Conservation (phyloP, 495 filamentous ascomycete genomes). For the Penicillium odoratum region DNA sequence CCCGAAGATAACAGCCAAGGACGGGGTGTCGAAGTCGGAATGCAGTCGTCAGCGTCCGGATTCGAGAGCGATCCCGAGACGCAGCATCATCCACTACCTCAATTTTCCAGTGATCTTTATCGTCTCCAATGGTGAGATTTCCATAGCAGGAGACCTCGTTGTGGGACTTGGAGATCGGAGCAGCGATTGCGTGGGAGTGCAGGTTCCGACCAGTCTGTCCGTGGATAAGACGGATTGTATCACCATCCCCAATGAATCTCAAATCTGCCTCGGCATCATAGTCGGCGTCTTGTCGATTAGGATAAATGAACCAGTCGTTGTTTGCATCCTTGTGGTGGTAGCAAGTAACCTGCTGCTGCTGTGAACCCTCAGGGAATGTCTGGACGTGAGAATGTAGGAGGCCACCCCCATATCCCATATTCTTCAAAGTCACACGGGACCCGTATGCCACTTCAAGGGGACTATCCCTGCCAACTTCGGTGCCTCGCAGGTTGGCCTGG, state of each 20-base stretch:
- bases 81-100: slow-evolving; percentile 90
- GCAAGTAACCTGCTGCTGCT: slow-evolving; percentile 95
- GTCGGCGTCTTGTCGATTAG: slow-evolving; percentile 73
- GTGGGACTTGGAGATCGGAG: slow-evolving; percentile 85
- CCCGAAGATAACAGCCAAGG: slow-evolving; percentile 90
- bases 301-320: slow-evolving; percentile 99
- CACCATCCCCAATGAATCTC: slow-evolving; percentile 74
- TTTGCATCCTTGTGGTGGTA: slow-evolving; percentile 99
- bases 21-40: slow-evolving; percentile 85
- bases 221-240: slow-evolving; percentile 85
- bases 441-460: slow-evolving; percentile 88
- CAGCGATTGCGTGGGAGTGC: slow-evolving; percentile 86
- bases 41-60: slow-evolving; percentile 90
- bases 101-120: slow-evolving; percentile 96
- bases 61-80: slow-evolving; percentile 77
- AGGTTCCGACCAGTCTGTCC: slow-evolving; percentile 95
- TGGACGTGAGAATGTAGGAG: slow-evolving; percentile 98
- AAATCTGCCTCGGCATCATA: slow-evolving; percentile 67
- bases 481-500: slow-evolving; percentile 92
- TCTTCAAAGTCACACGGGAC: slow-evolving; percentile 91
- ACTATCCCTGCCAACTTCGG: slow-evolving; percentile 89
- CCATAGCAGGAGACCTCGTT: slow-evolving; percentile 94
- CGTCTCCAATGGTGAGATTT: slow-evolving; percentile 94
- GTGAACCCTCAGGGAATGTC: slow-evolving; percentile 91
- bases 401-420: slow-evolving; percentile 98